These are phyloP conservation scores for Kondoa subrosea DNA, from an alignment of 768 basidiomycete species.

Conservation along the genomic window DNA sequence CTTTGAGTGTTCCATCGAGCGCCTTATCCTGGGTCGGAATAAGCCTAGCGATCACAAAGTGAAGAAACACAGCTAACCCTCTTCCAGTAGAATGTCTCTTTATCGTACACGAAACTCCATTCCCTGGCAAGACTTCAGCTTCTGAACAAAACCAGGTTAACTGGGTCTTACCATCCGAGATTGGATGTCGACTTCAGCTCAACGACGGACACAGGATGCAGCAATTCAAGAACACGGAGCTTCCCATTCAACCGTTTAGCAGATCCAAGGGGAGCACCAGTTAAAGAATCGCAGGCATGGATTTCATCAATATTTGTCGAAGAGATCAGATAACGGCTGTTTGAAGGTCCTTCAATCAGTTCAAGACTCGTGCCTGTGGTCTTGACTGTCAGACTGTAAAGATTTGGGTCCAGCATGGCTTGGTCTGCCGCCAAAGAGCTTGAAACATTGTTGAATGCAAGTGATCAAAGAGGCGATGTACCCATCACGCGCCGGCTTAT, in stretches of 20 bases:
- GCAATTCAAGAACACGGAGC: background rate
- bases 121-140: background rate
- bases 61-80: background rate
- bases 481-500: too few relatives aligned
- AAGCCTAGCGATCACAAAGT: background rate
- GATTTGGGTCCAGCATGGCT: background rate
- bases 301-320: background rate
- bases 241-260: background rate
- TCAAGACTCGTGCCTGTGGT: background rate
- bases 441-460: too few relatives aligned
- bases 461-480: too few relatives aligned
- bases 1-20: background rate
- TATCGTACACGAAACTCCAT: background rate
- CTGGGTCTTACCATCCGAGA: background rate
- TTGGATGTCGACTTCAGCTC: background rate
- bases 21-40: background rate
- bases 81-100: background rate
- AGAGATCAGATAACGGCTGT: background rate
- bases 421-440: too few relatives aligned
- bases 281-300: background rate
- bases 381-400: background rate
- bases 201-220: background rate
- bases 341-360: background rate
- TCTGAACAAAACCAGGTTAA: background rate
- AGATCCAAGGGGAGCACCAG: background rate